Percentiles rank a stretch among this genome's conserved stretches.
Evolutionary conservation across 441 rosid species (phyloP).

Genomic region (Erodium chrysanthum): DNA sequence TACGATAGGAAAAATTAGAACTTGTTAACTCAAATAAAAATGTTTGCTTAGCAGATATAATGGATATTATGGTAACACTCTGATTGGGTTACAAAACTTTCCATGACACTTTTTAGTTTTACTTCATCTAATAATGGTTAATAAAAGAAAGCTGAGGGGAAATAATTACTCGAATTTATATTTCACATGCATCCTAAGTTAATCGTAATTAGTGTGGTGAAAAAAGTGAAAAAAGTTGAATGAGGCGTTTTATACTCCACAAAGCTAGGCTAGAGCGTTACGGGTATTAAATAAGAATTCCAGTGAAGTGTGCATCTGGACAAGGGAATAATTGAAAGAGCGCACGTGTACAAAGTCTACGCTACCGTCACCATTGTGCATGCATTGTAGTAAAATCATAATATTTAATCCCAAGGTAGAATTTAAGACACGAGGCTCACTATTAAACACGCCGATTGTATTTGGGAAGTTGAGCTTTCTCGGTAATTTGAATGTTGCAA

Average conservation of each 20-base stretch:
- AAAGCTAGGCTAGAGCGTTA: not conserved
- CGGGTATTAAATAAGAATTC: not conserved
- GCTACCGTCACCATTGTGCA: not conserved
- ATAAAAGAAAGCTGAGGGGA: not conserved
- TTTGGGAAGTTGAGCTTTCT: not conserved
- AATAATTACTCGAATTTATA: not conserved
- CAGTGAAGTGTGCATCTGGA: conserved; percentile 1
- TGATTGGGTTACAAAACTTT: not conserved
- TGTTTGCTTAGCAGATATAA: not conserved
- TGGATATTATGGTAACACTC: not conserved
- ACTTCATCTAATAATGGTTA: not conserved
- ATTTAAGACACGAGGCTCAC: not conserved
- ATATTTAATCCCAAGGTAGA: not conserved
- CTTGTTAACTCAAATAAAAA: not conserved
- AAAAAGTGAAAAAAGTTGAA: not conserved
- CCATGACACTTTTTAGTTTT: not conserved
- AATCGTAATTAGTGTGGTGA: not conserved
- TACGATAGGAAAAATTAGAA: not conserved
- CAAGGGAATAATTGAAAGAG: not conserved
- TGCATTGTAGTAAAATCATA: not conserved
- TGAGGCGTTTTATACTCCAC: not conserved
- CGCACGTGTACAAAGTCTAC: not conserved
- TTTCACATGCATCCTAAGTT: not conserved
- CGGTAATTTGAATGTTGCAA: not conserved
- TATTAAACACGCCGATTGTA: not conserved